phyloP scores from a whole-genome alignment of 164 flowering plant species.

The Annona cherimola region DNA sequence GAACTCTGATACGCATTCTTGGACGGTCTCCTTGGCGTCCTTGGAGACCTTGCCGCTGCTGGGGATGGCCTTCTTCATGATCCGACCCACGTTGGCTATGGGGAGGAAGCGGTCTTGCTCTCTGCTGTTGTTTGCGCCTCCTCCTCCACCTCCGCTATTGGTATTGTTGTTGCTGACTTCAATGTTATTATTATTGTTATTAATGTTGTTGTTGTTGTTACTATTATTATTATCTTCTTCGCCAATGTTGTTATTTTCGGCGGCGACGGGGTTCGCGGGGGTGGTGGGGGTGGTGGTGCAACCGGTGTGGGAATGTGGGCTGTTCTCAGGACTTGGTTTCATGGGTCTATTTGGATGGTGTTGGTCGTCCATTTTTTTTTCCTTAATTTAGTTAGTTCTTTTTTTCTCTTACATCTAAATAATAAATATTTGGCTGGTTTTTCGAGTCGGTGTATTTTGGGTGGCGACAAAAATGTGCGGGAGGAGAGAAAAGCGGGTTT shows the following conservation, averaged over 20 bases:
- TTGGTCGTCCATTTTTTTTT: neutral
- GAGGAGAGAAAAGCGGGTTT: constrained; percentile 2
- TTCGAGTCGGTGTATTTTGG: neutral
- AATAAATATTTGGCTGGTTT: too few species aligned
- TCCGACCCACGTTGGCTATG: constrained; percentile 60
- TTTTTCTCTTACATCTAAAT: too few species aligned
- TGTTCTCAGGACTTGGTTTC: constrained; percentile 4
- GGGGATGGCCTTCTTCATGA: constrained; percentile 64
- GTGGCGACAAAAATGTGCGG: neutral
- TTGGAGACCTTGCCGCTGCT: constrained; percentile 66
- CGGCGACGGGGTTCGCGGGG: too few species aligned
- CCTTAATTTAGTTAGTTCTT: neutral
- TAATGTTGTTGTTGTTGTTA: neutral
- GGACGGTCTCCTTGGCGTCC: constrained; percentile 72
- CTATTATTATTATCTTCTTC: too few species aligned
- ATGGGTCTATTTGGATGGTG: neutral
- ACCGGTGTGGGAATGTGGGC: constrained; percentile 3
- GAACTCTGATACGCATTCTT: constrained; percentile 82
- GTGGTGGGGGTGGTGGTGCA: too few species aligned
- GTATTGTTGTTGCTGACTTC: neutral
- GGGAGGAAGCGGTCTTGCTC: constrained; percentile 56
- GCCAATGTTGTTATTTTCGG: too few species aligned
- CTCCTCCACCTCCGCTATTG: neutral
- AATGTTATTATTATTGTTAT: neutral
- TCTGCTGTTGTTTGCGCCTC: constrained; percentile 4